Percentiles rank a stretch among this genome's conserved stretches.
phyloP scores from a whole-genome alignment of 306 rosid species.

The Astragalus membranaceus region DNA sequence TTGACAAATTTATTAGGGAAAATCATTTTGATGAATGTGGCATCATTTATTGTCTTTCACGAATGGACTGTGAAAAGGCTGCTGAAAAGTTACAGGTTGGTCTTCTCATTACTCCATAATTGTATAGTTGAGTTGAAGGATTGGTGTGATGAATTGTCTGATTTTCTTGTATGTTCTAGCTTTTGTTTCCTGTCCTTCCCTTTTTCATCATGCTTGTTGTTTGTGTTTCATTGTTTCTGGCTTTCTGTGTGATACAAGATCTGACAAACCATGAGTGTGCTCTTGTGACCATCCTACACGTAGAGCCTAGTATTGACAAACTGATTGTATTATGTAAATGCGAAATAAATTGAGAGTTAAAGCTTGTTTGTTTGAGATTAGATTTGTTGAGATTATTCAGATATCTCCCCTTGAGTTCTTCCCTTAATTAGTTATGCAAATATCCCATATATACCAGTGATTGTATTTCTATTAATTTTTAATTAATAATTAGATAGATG shows the following conservation, averaged over 20 bases:
- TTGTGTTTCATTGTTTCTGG: conserved; percentile 7
- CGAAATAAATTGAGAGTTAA: neutral
- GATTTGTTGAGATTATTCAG: too few species aligned
- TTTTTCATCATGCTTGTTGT: neutral
- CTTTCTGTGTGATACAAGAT: conserved; percentile 10
- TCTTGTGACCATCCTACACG: conserved; percentile 1
- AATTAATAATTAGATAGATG: too few species aligned
- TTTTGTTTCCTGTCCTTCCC: neutral
- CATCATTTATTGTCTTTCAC: conserved; percentile 92
- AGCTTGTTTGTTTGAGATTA: too few species aligned
- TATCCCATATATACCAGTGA: too few species aligned
- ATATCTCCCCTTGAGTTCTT: too few species aligned
- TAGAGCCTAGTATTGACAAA: neutral
- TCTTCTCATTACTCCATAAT: conserved; percentile 12
- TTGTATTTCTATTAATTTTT: too few species aligned
- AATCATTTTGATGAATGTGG: conserved; percentile 93
- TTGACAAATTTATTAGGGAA: conserved; percentile 79
- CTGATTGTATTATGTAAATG: neutral
- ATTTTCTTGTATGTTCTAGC: conserved; percentile 16
- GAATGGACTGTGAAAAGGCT: conserved; percentile 98
- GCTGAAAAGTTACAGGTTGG: conserved; percentile 90
- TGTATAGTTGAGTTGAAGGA: conserved; percentile 12
- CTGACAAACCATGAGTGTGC: neutral
- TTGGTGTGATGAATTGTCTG: neutral
- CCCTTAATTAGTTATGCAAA: too few species aligned